Evolutionary conservation across 768 basidiomycete species (phyloP).

Genomic region (Podaxis pistillaris): DNA sequence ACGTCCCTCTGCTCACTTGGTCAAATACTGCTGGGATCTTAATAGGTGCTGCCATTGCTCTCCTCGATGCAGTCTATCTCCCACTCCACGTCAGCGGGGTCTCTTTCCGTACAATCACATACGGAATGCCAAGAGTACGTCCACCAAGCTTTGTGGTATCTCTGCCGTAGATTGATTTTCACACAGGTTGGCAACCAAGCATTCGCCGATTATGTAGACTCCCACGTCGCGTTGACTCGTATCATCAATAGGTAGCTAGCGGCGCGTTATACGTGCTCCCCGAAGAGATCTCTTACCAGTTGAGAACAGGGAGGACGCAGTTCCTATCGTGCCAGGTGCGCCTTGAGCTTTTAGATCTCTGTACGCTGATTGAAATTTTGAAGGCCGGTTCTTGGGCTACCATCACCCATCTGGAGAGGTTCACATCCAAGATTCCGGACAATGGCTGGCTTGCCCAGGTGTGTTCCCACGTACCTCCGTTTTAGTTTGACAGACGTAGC

Average conservation of each 20-base stretch:
- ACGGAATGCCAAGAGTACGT: slow-evolving; percentile 31
- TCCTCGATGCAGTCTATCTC: slow-evolving; percentile 9
- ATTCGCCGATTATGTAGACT: slow-evolving; percentile 57
- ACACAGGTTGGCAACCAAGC: slow-evolving; percentile 44
- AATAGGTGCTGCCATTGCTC: slow-evolving; percentile 11
- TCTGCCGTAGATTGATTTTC: background rate
- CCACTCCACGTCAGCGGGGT: slow-evolving; percentile 14
- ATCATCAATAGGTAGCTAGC: slow-evolving; percentile 48
- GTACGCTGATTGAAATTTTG: slow-evolving; percentile 21
- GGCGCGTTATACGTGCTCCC: background rate
- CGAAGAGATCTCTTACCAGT: background rate
- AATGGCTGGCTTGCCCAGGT: slow-evolving; percentile 59
- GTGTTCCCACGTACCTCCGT: slow-evolving; percentile 4
- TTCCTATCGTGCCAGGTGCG: slow-evolving; percentile 39
- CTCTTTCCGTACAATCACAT: slow-evolving; percentile 14
- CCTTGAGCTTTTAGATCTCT: slow-evolving; percentile 10
- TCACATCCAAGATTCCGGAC: slow-evolving; percentile 33
- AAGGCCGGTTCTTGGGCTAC: slow-evolving; percentile 40
- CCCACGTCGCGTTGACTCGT: slow-evolving; percentile 42
- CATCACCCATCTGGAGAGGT: slow-evolving; percentile 44
- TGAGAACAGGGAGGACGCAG: slow-evolving; percentile 31
- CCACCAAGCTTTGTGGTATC: background rate
- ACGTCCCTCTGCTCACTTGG: slow-evolving; percentile 22
- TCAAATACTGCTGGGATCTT: background rate
- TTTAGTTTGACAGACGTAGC: background rate